Evolutionary conservation across 2,329 filamentous ascomycete genomes (phyloP), one percentile per base, ranked within the genome.

Genomic region (Capronia epimyces): DNA sequence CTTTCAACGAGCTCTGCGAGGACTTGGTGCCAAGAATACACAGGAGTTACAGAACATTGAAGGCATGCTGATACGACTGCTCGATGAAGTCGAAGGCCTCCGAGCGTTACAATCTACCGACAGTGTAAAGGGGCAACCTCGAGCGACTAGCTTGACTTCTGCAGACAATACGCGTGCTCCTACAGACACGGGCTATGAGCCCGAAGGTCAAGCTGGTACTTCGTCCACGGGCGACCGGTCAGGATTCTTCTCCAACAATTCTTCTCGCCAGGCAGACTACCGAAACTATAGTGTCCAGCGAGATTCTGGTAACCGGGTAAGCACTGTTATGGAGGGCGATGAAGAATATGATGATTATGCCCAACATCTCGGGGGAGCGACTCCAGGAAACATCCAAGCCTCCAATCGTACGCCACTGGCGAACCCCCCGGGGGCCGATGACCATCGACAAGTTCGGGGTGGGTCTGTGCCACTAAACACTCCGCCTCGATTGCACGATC

Each of bases 1-100:
- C n/a, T 93, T 97, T 72, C 87, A 86, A 63, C 83, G 91, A 56
- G 93, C 93, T n/a, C 75, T 98, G 43, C 91, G 94, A 66, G 90
- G 90, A 2, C 75, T 98, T 43, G 89, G 89, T 61, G 80, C 86
- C 64, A 94, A 93, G 72, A 91, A 89, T 45, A 83, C 86, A 6
- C 91, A 86, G 62, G 93, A 98, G 62, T 79, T 96, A 45, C 81
- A 83, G 58, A 86, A 89, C 61, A 95, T 96, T 56, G 88, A 93
- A 67, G 86, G 88, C 54, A 91, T 93, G 86, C 79, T 98, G 27
- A 87, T 93, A 67, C 89, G 95, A 65, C 79, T 98, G 18, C 80
- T 98, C 16, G 86, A 83, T 44, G 93, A 98, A 66, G 90, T 98
- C 5, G 91, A 97, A 66, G 86, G 81, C 41, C 75, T 93, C 52